Evolutionary conservation across 139 green algal species (phyloP), one percentile per base, ranked within the genome.

Genomic region (Volvox reticuliferus): DNA sequence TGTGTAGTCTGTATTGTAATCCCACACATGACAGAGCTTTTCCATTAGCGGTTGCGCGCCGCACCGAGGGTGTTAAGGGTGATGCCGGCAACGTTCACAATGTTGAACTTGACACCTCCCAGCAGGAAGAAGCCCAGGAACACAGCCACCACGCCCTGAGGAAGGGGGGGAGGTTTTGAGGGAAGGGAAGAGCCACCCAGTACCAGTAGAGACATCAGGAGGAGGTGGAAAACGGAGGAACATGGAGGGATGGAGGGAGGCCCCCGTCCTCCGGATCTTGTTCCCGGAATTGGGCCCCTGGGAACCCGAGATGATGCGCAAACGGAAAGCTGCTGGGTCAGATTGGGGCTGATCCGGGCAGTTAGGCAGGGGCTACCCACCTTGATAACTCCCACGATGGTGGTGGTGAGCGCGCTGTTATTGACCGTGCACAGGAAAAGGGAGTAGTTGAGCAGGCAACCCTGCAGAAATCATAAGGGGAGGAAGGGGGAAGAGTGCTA

Each of bases 331-430:
- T 55, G 44, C 44, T 55, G 44, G 44, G 44, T 55, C 44, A 9
- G 9, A 9, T 55, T 9, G 9, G 44, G 5, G 44, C 44, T 55
- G 44, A 55, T 14, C 44, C 9, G 44, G 44, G 44, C 44, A 55
- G 44, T 55, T 55, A 55, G 9, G 44, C 44, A 55, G 44, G n/a
- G 44, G 44, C 44, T 14, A 55, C 61, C 16, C 69, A 89, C 85
- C 86, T 95, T 94, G 55, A 94, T 83, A 61, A 94, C 93, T 12
- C 93, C 93, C 50, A 95, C 93, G n/a, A 95, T 92, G 82, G 91
- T 95, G 67, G 93, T 95, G 33, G 93, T 95, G 33, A 95, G 93
- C 16, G 93, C 93, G 22, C 80, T 91, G 86, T 94, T 94, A 86
- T 81, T 94, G 62, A 82, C 89, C 78, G 92, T 94, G 89, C 92